These are phyloP conservation scores for Periconia sp. DNA, from an alignment of 2,329 filamentous ascomycete genomes.

Conservation along the genomic window DNA sequence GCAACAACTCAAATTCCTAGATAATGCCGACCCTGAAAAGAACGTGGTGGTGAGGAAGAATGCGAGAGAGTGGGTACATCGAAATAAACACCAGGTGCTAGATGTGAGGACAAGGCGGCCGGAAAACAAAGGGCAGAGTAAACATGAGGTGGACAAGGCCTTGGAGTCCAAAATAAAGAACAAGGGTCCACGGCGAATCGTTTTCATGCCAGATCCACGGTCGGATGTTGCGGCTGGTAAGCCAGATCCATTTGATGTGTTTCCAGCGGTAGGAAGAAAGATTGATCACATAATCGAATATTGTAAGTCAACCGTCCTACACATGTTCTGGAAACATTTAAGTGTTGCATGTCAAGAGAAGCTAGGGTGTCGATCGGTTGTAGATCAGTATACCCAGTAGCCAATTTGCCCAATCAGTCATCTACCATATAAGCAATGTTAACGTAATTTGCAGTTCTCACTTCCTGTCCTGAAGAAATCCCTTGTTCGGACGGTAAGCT, in stretches of 20 bases:
- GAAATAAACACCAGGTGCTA: slow-evolving; percentile 13
- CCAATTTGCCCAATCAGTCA: neutral
- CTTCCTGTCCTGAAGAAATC: slow-evolving; percentile 21
- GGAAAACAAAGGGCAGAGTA: neutral
- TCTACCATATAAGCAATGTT: neutral
- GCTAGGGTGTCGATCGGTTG: neutral
- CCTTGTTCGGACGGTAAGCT: slow-evolving; percentile 19
- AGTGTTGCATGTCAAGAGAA: slow-evolving; percentile 17
- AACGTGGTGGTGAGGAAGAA: slow-evolving; percentile 25
- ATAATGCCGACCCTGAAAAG: slow-evolving; percentile 24
- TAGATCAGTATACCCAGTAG: neutral
- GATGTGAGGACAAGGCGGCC: neutral
- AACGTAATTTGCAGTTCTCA: slow-evolving; percentile 13
- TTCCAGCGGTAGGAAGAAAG: slow-evolving; percentile 21
- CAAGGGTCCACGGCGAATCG: neutral
- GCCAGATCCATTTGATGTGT: slow-evolving; percentile 20
- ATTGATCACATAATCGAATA: slow-evolving; percentile 27
- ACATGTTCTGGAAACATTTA: slow-evolving; percentile 10
- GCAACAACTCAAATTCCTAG: slow-evolving; percentile 22
- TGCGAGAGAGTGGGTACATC: slow-evolving; percentile 28
- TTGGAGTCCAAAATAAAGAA: slow-evolving; percentile 1
- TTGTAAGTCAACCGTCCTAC: slow-evolving; percentile 11
- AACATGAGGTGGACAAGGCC: neutral
- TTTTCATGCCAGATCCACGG: neutral
- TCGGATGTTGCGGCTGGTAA: slow-evolving; percentile 5